phyloP scores from a whole-genome alignment of 192 early-diverging fungal genomes.

The Backusella liffmaniae region DNA sequence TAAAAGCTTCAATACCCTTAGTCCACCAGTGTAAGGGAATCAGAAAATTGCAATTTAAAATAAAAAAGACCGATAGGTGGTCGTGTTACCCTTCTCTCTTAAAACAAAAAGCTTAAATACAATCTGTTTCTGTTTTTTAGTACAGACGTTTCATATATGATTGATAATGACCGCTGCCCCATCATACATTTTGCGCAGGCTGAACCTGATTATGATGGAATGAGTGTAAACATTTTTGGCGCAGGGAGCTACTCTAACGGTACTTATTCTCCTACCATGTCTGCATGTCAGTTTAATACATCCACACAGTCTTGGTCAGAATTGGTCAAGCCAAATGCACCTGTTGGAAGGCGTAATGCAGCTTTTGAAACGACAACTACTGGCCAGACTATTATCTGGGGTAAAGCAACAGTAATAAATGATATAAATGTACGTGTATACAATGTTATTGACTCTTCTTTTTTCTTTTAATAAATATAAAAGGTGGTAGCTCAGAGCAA shows the following conservation, averaged over 20 bases:
- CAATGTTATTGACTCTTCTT: background rate
- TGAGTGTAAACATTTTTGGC: conserved; percentile 12
- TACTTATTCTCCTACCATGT: background rate
- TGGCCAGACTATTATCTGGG: conserved; percentile 7
- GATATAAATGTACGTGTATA: background rate
- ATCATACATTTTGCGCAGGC: conserved; percentile 5
- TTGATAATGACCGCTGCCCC: background rate
- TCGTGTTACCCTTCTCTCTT: background rate
- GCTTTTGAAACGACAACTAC: background rate
- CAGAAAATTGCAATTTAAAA: too few species aligned
- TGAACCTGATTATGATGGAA: background rate
- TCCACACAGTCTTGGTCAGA: background rate
- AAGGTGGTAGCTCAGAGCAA: conserved; percentile 6
- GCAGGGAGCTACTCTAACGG: conserved; percentile 6
- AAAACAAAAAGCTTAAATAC: background rate
- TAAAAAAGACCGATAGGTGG: background rate
- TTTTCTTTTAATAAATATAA: background rate
- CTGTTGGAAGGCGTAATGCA: conserved; percentile 8
- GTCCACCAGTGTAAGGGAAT: conserved; percentile 8
- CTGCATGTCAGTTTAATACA: conserved; percentile 7
- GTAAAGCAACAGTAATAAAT: background rate
- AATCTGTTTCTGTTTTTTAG: background rate
- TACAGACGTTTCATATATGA: background rate
- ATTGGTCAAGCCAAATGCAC: background rate
- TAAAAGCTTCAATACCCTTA: conserved; percentile 3